Evolutionary conservation across 305 asterid genomes (phyloP), one percentile per base, ranked within the genome.

Genomic region (Fraxinus xanthoxyloides): DNA sequence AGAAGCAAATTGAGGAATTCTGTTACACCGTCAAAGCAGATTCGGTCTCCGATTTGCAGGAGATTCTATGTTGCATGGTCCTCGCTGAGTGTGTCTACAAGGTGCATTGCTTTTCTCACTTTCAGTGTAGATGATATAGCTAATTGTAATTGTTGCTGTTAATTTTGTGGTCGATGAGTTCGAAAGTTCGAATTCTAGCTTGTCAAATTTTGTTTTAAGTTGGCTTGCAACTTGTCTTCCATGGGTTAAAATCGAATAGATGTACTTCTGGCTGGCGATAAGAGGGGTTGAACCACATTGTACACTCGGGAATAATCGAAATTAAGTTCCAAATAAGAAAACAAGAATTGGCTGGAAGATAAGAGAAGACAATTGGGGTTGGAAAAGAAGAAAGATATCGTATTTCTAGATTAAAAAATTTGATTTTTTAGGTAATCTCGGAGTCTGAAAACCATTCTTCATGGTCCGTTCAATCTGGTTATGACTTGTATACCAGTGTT

Each of bases 71-170:
- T 84, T 94, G 98, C 92, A 96, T 96, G 99, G 98, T 96, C 84
- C 96, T 96, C 78, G 91, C 99, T 67, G 99, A 96, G 85, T 94
- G 98, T 79, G 98, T 95, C 28, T 95, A 95, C 89, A 95, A 95
- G 98, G 98, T 95, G 85, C 76, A 73, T 77, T 48, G 21, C 43
- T 61, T 19, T 69, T 35, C 46, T 75, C 21, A 1, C 23, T 79
- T 83, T 21, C 10, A 13, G 65, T 59, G 31, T 67, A 67, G 51
- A 54, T 30, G 75, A 38, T 15, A 31, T 31, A 13, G 43, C 74
- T 67, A 26, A 17, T 30, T 56, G 26, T 40, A 59, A 81, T 72
- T 72, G 40, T 65, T 65, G 19, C 24, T 56, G 59, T 30, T 9
- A 59, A 72, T 73, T 73, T 80, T 17, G 40, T n/a, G 76, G n/a